Conservation (phyloP, 192 early-diverging fungal species). For the Coemansia sp. region DNA sequence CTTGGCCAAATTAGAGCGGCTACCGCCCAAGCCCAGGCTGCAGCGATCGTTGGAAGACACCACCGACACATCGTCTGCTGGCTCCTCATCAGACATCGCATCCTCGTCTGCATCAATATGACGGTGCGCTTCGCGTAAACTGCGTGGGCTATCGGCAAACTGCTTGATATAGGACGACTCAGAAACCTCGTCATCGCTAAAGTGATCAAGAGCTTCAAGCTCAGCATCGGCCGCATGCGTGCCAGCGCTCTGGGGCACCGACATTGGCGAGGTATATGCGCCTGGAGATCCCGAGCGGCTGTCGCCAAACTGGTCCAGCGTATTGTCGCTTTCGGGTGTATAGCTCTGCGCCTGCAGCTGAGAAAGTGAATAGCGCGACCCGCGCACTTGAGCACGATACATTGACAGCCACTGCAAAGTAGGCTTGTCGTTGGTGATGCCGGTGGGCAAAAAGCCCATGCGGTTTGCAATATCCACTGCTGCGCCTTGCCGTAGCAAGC, state of each 20-base stretch:
- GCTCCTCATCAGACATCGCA: conserved; percentile 11
- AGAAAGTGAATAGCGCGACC: conserved; percentile 34
- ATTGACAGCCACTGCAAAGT: conserved; percentile 50
- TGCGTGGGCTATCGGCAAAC: conserved; percentile 26
- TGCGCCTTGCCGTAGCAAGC: conserved; percentile 51
- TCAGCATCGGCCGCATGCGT: conserved; percentile 18
- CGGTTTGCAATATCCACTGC: conserved; percentile 49
- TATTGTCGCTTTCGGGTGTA: conserved; percentile 13
- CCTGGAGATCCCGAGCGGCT: background rate
- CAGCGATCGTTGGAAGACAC: conserved; percentile 40
- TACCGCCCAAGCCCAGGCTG: conserved; percentile 44
- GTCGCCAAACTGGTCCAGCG: conserved; percentile 15
- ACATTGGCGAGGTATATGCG: background rate
- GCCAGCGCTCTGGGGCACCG: background rate
- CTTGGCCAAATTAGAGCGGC: conserved; percentile 9
- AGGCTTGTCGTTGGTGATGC: conserved; percentile 52
- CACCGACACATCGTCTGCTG: conserved; percentile 31
- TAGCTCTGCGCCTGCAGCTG: conserved; percentile 13
- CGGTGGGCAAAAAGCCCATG: conserved; percentile 47
- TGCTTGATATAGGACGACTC: conserved; percentile 46
- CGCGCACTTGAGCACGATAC: conserved; percentile 50
- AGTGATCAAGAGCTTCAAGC: conserved; percentile 22
- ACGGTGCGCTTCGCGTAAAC: background rate
- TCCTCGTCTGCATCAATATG: conserved; percentile 1
- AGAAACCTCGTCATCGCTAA: conserved; percentile 31